These are phyloP conservation scores for Pigoraptor vietnamica DNA, from an alignment of 78 protist genomes.

Conservation along the genomic window DNA sequence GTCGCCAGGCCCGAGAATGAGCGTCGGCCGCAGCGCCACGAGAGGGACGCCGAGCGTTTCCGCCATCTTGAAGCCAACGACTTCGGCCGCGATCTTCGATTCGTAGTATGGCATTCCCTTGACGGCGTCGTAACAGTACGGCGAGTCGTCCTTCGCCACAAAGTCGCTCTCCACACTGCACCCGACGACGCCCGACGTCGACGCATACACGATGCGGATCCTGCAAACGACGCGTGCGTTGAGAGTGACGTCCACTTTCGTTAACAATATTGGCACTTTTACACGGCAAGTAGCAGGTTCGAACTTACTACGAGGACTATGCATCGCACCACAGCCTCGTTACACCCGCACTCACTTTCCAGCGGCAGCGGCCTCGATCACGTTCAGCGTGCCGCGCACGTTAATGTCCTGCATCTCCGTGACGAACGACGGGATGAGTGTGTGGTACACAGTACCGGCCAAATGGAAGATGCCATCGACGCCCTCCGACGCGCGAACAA, in stretches of 20 bases:
- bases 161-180: not conserved
- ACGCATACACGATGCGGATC: not conserved
- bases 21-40: not conserved
- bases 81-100: conserved; percentile 2
- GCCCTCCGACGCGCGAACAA: not conserved
- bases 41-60: not conserved
- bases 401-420: not conserved
- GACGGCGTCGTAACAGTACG: not conserved
- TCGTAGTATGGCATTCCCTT: not conserved
- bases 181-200: conserved; percentile 7
- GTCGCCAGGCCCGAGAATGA: conserved; percentile 14
- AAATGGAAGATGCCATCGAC: not conserved
- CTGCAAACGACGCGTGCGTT: not conserved
- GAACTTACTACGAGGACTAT: too few relatives aligned
- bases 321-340: too few relatives aligned
- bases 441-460: not conserved
- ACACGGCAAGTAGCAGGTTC: too few relatives aligned
- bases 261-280: too few relatives aligned
- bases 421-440: not conserved
- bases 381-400: not conserved
- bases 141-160: not conserved
- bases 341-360: not conserved
- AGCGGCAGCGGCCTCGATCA: not conserved
- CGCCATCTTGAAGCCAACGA: not conserved
- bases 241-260: too few relatives aligned